Conservation (phyloP, 2,329 filamentous ascomycete species). For the Didymella pinodella region DNA sequence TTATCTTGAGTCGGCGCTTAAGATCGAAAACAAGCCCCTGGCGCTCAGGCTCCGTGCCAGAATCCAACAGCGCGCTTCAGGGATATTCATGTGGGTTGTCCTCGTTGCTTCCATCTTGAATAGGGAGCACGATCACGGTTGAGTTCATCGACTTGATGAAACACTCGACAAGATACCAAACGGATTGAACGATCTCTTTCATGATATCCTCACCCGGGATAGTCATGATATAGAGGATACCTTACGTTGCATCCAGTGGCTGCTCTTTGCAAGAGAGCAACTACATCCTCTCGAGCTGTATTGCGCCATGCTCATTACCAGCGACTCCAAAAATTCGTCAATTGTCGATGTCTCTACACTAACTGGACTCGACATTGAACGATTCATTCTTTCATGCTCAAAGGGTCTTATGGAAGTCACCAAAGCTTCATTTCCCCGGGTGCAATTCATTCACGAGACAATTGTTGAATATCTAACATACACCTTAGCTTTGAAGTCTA, state of each 20-base stretch:
- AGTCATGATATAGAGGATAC: constrained; percentile 18
- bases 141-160: constrained; percentile 39
- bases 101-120: constrained; percentile 54
- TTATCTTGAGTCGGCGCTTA: constrained; percentile 33
- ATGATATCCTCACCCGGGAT: constrained; percentile 55
- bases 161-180: constrained; percentile 45
- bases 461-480: too few relatives aligned
- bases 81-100: constrained; percentile 55
- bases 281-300: constrained; percentile 30
- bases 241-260: constrained; percentile 29
- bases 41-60: too few relatives aligned
- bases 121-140: constrained; percentile 47
- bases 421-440: too few relatives aligned
- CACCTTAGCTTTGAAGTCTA: too few relatives aligned
- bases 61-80: constrained; percentile 51
- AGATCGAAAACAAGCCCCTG: constrained; percentile 30
- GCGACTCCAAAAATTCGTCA: too few relatives aligned
- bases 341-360: too few relatives aligned
- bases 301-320: too few relatives aligned
- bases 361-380: too few relatives aligned
- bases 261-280: constrained; percentile 29
- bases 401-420: too few relatives aligned
- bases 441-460: too few relatives aligned
- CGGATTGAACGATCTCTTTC: constrained; percentile 56
- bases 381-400: too few relatives aligned